phyloP scores from a whole-genome alignment of 2,329 filamentous ascomycete genomes.

The Cercospora canescens region DNA sequence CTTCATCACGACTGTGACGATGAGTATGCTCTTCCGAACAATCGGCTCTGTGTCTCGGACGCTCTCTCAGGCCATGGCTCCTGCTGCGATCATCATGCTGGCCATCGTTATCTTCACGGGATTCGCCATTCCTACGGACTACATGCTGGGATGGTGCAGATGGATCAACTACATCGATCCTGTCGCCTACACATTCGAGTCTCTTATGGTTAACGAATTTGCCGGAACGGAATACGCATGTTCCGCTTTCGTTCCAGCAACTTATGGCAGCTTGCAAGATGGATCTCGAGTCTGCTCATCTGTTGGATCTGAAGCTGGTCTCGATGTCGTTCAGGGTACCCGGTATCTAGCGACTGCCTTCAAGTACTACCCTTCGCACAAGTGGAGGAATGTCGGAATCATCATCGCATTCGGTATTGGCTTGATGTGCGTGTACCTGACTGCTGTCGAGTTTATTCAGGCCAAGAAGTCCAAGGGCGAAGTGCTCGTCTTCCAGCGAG shows the following conservation, averaged over 20 bases:
- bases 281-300: slow-evolving; percentile 42
- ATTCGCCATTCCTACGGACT: slow-evolving; percentile 56
- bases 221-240: slow-evolving; percentile 60
- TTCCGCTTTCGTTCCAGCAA: slow-evolving; percentile 42
- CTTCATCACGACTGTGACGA: slow-evolving; percentile 70
- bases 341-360: slow-evolving; percentile 36
- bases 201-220: slow-evolving; percentile 73
- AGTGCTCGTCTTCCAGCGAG: slow-evolving; percentile 51
- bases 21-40: slow-evolving; percentile 85
- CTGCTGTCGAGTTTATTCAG: slow-evolving; percentile 48
- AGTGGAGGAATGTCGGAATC: slow-evolving; percentile 52
- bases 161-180: slow-evolving; percentile 85
- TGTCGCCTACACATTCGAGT: slow-evolving; percentile 77
- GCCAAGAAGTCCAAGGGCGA: slow-evolving; percentile 55
- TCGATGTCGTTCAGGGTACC: slow-evolving; percentile 41
- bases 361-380: slow-evolving; percentile 40
- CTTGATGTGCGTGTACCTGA: slow-evolving; percentile 45
- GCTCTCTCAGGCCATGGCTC: slow-evolving; percentile 58
- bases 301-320: slow-evolving; percentile 44
- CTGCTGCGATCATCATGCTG: slow-evolving; percentile 60
- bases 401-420: slow-evolving; percentile 47
- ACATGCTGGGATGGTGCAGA: slow-evolving; percentile 78
- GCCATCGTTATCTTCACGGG: slow-evolving; percentile 68
- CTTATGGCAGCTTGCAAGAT: slow-evolving; percentile 39
- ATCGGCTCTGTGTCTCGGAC: slow-evolving; percentile 76